Evolutionary conservation across 139 green algal species (phyloP).

Genomic region (Pseudopediastrum boryanum): DNA sequence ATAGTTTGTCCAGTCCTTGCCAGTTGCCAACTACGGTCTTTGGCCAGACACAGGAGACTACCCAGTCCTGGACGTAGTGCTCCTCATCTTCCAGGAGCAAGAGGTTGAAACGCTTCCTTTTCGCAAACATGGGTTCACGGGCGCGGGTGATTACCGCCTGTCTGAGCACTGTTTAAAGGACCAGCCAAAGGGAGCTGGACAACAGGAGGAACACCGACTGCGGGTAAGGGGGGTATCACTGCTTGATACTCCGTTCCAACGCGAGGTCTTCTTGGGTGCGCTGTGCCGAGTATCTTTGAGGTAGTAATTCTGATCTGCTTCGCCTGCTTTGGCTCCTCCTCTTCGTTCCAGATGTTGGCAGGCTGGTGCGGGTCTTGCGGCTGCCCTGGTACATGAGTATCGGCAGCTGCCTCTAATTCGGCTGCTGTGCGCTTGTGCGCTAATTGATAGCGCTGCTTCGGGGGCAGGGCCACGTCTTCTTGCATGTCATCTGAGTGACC

Average conservation of each 20-base stretch:
- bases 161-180: background rate
- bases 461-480: no score
- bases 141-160: background rate
- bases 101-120: conserved; percentile 73
- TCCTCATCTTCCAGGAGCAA: conserved; percentile 90
- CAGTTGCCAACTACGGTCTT: conserved; percentile 65
- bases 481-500: no score
- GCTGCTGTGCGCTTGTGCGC: conserved; percentile 1
- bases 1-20: conserved; percentile 53
- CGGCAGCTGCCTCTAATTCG: background rate
- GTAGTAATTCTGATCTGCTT: conserved; percentile 28
- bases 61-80: conserved; percentile 78
- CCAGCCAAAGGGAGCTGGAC: background rate
- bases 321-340: background rate
- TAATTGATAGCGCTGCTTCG: conserved; percentile 9
- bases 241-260: conserved; percentile 63
- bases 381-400: background rate
- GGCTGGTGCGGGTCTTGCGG: background rate
- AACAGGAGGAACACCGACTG: background rate
- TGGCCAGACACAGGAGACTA: conserved; percentile 52
- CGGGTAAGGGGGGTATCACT: conserved; percentile 37
- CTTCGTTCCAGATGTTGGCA: background rate
- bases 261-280: conserved; percentile 44
- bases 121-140: conserved; percentile 20
- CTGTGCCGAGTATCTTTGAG: conserved; percentile 39